Percentiles rank a stretch among this genome's conserved stretches.
Conservation (phyloP, 176 grass and related monocot genomes). For the Bromus sterilis region DNA sequence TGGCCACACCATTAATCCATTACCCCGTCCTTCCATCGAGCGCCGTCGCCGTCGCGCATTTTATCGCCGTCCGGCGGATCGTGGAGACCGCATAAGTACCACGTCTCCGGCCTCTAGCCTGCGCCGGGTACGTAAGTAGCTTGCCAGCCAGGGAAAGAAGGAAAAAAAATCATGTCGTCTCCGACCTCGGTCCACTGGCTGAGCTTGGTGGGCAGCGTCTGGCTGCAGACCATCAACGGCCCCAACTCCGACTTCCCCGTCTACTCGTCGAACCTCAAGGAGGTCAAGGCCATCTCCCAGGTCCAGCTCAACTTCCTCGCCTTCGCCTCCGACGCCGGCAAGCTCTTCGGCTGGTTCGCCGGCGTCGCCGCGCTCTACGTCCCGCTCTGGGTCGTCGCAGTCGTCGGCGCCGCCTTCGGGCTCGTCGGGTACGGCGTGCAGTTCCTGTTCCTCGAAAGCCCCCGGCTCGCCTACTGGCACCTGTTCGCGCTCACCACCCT, state of each 20-base stretch:
- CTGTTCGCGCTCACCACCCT: conserved; percentile 78
- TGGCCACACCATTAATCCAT: conserved; percentile 28
- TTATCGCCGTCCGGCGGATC: conserved; percentile 28
- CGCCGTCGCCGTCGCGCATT: conserved; percentile 23
- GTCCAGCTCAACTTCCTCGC: conserved; percentile 87
- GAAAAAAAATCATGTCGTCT: conserved; percentile 32
- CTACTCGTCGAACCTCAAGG: conserved; percentile 86
- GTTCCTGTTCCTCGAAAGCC: conserved; percentile 61
- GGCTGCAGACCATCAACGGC: conserved; percentile 92
- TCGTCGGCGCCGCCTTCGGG: conserved; percentile 52
- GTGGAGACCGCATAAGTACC: conserved; percentile 36
- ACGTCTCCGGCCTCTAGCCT: background rate
- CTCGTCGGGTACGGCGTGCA: conserved; percentile 82
- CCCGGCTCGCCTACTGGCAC: conserved; percentile 62
- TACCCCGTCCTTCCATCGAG: background rate
- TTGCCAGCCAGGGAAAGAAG: background rate
- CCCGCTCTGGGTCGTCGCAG: conserved; percentile 64
- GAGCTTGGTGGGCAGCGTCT: conserved; percentile 84
- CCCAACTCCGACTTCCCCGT: conserved; percentile 91
- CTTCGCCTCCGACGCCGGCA: conserved; percentile 89
- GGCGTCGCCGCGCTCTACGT: conserved; percentile 60
- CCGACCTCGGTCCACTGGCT: conserved; percentile 67
- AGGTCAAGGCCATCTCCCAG: conserved; percentile 77
- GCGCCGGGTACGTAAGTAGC: background rate
- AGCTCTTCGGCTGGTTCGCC: conserved; percentile 87